Percentiles rank a stretch among this genome's conserved stretches.
These are phyloP conservation scores for Rhizophora apiculata DNA, from an alignment of 345 rosid species.

Conservation along the genomic window DNA sequence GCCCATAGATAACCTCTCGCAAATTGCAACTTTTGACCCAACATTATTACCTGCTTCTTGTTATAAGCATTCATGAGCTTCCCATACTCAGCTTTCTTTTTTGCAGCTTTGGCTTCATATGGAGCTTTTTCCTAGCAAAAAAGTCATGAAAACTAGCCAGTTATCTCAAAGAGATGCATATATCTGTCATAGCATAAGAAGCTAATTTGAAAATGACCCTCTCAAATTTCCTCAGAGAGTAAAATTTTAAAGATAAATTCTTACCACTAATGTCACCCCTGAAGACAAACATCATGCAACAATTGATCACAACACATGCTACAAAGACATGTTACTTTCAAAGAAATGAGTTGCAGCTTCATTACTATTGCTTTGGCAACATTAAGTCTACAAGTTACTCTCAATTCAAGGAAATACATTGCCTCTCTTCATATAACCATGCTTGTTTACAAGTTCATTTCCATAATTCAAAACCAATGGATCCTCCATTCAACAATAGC, in stretches of 20 bases:
- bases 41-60: conserved; percentile 57
- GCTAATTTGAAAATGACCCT: neutral
- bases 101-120: conserved; percentile 78
- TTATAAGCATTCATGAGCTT: conserved; percentile 80
- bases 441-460: neutral
- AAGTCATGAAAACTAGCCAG: neutral
- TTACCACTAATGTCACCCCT: no score
- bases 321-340: no score
- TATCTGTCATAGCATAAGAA: neutral
- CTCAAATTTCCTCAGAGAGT: neutral
- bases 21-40: neutral
- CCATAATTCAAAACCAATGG: neutral
- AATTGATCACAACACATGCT: no score
- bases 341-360: no score
- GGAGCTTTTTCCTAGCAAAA: conserved; percentile 72
- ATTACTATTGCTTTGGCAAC: no score
- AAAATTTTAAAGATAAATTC: no score
- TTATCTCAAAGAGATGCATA: neutral
- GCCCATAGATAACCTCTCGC: neutral
- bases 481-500: neutral
- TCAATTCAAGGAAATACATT: neutral
- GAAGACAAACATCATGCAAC: no score
- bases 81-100: conserved; percentile 68
- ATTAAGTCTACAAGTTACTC: no score
- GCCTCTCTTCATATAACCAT: neutral